These are phyloP conservation scores for Amauroascus niger DNA, from an alignment of 2,329 filamentous ascomycete genomes.

Conservation along the genomic window DNA sequence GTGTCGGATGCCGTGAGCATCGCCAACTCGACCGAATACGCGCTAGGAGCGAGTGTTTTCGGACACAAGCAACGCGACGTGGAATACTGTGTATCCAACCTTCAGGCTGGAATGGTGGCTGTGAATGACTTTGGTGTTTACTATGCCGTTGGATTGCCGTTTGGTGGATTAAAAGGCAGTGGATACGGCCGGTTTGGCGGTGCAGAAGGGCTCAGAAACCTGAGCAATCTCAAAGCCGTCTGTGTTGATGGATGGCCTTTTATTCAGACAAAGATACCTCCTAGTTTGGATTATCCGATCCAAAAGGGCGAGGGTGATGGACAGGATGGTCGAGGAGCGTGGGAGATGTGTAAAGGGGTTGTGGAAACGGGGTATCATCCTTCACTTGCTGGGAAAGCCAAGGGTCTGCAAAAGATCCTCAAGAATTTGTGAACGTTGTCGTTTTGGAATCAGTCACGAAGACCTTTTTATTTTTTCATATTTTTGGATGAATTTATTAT, in stretches of 20 bases:
- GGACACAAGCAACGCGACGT: conserved; percentile 58
- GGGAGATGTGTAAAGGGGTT: conserved; percentile 43
- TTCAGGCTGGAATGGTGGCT: conserved; percentile 81
- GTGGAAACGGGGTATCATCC: conserved; percentile 40
- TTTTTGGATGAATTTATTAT: not conserved
- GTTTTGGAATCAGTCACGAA: not conserved
- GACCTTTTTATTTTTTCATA: not conserved
- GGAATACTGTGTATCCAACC: conserved; percentile 52
- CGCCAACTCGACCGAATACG: conserved; percentile 76
- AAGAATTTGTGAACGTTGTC: conserved; percentile 28
- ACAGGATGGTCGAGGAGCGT: conserved; percentile 52
- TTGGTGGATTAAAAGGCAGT: conserved; percentile 80
- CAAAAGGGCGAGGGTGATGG: conserved; percentile 45
- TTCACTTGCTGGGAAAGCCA: conserved; percentile 34
- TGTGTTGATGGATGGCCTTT: conserved; percentile 61
- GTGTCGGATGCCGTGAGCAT: conserved; percentile 60
- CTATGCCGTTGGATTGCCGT: conserved; percentile 89
- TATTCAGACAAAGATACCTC: conserved; percentile 67
- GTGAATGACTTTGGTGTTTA: conserved; percentile 92
- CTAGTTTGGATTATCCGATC: conserved; percentile 73
- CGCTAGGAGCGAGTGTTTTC: conserved; percentile 81
- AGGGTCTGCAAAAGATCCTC: conserved; percentile 32
- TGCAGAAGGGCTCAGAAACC: conserved; percentile 69
- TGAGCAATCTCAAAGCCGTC: conserved; percentile 83
- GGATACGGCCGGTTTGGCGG: conserved; percentile 91